phyloP scores from a whole-genome alignment of 2,329 filamentous ascomycete species.

The Penicillium sp. region DNA sequence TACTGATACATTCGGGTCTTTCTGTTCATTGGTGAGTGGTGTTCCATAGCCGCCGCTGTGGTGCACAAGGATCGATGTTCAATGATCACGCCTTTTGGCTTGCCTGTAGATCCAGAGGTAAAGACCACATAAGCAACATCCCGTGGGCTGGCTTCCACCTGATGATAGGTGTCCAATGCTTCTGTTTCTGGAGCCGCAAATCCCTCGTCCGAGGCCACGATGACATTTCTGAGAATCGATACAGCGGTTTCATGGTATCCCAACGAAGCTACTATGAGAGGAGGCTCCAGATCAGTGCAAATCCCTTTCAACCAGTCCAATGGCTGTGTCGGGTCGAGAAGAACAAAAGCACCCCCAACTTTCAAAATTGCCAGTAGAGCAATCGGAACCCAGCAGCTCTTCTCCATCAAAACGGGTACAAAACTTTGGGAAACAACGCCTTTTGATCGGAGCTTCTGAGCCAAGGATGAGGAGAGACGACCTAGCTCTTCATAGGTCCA shows the following conservation, averaged over 20 bases:
- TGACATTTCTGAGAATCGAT: background rate
- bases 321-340: slow-evolving; percentile 13
- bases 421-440: slow-evolving; percentile 17
- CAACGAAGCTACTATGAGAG: background rate
- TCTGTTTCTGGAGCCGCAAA: background rate
- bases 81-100: slow-evolving; percentile 59
- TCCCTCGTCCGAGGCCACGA: background rate
- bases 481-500: slow-evolving; percentile 11
- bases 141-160: background rate
- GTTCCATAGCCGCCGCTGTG: slow-evolving; percentile 49
- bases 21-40: slow-evolving; percentile 49
- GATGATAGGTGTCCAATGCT: background rate
- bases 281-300: slow-evolving; percentile 3
- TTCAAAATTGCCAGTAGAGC: slow-evolving; percentile 13
- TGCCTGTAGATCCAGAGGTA: slow-evolving; percentile 53
- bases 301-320: slow-evolving; percentile 14
- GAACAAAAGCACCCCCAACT: slow-evolving; percentile 13
- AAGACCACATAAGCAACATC: slow-evolving; percentile 54
- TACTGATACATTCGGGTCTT: slow-evolving; percentile 43
- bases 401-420: slow-evolving; percentile 12
- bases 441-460: slow-evolving; percentile 27
- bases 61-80: slow-evolving; percentile 58
- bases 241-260: background rate
- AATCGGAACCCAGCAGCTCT: slow-evolving; percentile 9
- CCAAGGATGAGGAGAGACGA: slow-evolving; percentile 26